Percentiles rank a stretch among this genome's conserved stretches.
Conservation (phyloP, 352 stramenopile species). For the Globisporangium uncinulatum region DNA sequence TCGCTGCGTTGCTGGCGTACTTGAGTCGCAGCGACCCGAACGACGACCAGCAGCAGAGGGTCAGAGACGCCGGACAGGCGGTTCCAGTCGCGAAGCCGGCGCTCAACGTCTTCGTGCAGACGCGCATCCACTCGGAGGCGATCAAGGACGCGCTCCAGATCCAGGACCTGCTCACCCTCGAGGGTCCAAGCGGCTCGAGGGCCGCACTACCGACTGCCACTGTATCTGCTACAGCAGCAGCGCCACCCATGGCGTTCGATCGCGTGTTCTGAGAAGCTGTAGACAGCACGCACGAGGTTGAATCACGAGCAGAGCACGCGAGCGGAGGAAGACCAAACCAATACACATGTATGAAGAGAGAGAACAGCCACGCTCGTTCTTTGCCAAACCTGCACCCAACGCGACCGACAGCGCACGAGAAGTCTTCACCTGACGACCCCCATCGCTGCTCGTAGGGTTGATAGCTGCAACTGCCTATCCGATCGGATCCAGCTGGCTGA, state of each 20-base stretch:
- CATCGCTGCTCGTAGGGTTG: not conserved
- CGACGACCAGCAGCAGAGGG: not conserved
- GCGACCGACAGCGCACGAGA: not conserved
- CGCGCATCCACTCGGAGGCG: constrained; percentile 24
- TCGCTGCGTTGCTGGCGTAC: constrained; percentile 30
- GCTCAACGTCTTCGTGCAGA: constrained; percentile 15
- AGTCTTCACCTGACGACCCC: not conserved
- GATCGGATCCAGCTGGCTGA: not conserved
- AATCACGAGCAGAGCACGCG: not conserved
- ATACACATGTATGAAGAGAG: not conserved
- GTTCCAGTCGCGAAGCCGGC: not conserved
- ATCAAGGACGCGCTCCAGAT: constrained; percentile 31
- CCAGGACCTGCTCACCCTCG: constrained; percentile 21
- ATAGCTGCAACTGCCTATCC: no score
- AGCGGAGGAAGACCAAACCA: not conserved
- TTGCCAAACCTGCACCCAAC: not conserved
- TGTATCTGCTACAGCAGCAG: not conserved
- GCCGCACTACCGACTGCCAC: not conserved
- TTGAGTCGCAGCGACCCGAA: constrained; percentile 13
- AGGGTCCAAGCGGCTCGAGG: constrained; percentile 12
- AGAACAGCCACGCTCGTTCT: not conserved
- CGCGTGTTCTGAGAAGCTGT: constrained; percentile 6
- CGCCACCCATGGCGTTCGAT: constrained; percentile 1
- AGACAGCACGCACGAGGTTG: not conserved
- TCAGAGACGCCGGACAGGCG: not conserved